Percentiles rank a stretch among this genome's conserved stretches.
Conservation (phyloP, 441 rosid species). For the Gossypium davidsonii region DNA sequence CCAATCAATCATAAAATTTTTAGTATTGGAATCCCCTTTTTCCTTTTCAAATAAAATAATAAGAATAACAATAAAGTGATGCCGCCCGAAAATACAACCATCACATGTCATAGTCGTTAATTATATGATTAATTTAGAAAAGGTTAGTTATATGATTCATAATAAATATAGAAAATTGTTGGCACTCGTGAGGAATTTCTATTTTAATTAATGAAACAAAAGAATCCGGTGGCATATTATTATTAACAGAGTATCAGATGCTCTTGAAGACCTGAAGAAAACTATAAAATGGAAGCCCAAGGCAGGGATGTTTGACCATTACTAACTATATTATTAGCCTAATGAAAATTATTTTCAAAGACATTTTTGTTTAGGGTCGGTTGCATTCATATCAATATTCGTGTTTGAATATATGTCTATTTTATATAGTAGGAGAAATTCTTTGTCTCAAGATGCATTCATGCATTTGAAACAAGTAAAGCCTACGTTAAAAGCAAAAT, state of each 20-base stretch:
- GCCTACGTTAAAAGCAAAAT: not conserved
- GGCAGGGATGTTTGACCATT: not conserved
- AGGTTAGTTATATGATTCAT: not conserved
- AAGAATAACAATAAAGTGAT: not conserved
- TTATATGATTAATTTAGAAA: not conserved
- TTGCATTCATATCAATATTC: not conserved
- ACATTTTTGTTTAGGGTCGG: not conserved
- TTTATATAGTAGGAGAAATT: not conserved
- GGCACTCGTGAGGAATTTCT: not conserved
- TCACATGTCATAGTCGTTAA: slow-evolving; percentile 1
- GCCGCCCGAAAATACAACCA: slow-evolving; percentile 1
- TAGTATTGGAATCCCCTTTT: not conserved
- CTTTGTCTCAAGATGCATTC: not conserved
- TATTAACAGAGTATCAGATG: slow-evolving; percentile 6
- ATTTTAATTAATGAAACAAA: not conserved
- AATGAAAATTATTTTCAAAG: not conserved
- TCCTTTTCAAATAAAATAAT: not conserved
- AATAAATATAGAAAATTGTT: not conserved
- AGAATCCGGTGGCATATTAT: not conserved
- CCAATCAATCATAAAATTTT: too few relatives aligned
- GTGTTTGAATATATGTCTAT: too few relatives aligned
- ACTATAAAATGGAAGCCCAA: not conserved
- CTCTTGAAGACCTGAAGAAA: not conserved
- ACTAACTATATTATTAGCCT: not conserved
- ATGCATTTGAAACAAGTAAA: not conserved